These are phyloP conservation scores for Curvularia hawaiiensis DNA, from an alignment of 2,329 filamentous ascomycete species.

Conservation along the genomic window DNA sequence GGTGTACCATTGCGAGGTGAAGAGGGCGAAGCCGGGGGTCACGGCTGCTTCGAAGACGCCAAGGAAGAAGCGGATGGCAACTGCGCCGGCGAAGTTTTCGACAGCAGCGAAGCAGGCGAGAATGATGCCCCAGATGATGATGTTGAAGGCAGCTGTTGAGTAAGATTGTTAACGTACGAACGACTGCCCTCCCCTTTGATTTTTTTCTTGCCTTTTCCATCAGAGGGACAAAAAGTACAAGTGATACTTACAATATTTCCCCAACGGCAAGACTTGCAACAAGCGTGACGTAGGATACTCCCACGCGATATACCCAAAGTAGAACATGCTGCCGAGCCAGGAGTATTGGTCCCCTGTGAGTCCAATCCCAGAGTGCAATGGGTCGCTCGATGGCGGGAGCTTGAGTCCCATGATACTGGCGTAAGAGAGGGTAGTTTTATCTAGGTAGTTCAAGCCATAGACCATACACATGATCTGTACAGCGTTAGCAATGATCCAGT, in stretches of 20 bases:
- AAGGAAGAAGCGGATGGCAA: slow-evolving; percentile 70
- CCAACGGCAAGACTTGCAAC: slow-evolving; percentile 67
- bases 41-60: slow-evolving; percentile 72
- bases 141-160: slow-evolving; percentile 58
- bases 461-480: slow-evolving; percentile 58
- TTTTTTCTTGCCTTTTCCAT: background rate
- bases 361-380: slow-evolving; percentile 48
- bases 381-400: slow-evolving; percentile 36
- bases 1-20: slow-evolving; percentile 76
- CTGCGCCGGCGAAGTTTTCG: slow-evolving; percentile 63
- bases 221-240: background rate
- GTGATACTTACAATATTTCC: slow-evolving; percentile 61
- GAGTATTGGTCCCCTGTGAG: slow-evolving; percentile 58
- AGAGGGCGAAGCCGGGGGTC: slow-evolving; percentile 70
- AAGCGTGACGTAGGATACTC: slow-evolving; percentile 71
- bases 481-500: background rate
- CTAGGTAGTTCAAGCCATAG: slow-evolving; percentile 66
- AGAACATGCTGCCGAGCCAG: slow-evolving; percentile 58
- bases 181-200: background rate
- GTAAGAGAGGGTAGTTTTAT: slow-evolving; percentile 63
- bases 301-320: slow-evolving; percentile 62
- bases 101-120: slow-evolving; percentile 68
- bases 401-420: slow-evolving; percentile 58
- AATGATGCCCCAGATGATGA: slow-evolving; percentile 67
- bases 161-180: slow-evolving; percentile 1